phyloP scores from a whole-genome alignment of 768 basidiomycete genomes.

The Terana coerulea region DNA sequence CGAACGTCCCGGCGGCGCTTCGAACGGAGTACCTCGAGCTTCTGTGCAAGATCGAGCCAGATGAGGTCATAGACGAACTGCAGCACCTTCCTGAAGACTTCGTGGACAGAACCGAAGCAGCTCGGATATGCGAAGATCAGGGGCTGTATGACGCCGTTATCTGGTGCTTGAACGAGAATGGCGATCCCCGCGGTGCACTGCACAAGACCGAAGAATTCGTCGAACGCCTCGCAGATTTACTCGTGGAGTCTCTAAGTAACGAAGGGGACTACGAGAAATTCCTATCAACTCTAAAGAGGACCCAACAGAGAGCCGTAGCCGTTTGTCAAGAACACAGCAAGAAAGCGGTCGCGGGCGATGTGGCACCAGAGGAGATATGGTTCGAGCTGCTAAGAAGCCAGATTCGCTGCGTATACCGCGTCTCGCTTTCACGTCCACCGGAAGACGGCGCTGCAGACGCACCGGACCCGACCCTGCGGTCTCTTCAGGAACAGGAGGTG shows the following conservation, averaged over 20 bases:
- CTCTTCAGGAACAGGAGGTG: constrained; percentile 27
- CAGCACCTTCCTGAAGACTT: constrained; percentile 46
- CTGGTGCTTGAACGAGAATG: constrained; percentile 71
- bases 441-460: constrained; percentile 7
- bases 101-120: constrained; percentile 54
- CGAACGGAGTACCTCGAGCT: constrained; percentile 66
- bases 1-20: constrained; percentile 44
- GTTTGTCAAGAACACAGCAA: constrained; percentile 72
- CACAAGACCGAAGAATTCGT: constrained; percentile 60
- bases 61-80: constrained; percentile 58
- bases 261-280: constrained; percentile 14
- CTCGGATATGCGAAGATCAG: constrained; percentile 62
- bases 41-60: constrained; percentile 68
- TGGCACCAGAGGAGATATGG: constrained; percentile 82
- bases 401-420: constrained; percentile 70
- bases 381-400: constrained; percentile 80
- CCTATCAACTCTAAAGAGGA: constrained; percentile 49
- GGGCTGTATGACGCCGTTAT: constrained; percentile 73
- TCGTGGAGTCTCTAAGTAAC: constrained; percentile 37
- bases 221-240: constrained; percentile 40
- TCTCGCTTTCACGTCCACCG: constrained; percentile 43
- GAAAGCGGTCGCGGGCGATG: constrained; percentile 31
- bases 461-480: constrained; percentile 2
- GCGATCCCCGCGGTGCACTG: constrained; percentile 62
- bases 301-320: constrained; percentile 57